phyloP scores from a whole-genome alignment of 176 grass and related monocot species.

The Carex parvula region DNA sequence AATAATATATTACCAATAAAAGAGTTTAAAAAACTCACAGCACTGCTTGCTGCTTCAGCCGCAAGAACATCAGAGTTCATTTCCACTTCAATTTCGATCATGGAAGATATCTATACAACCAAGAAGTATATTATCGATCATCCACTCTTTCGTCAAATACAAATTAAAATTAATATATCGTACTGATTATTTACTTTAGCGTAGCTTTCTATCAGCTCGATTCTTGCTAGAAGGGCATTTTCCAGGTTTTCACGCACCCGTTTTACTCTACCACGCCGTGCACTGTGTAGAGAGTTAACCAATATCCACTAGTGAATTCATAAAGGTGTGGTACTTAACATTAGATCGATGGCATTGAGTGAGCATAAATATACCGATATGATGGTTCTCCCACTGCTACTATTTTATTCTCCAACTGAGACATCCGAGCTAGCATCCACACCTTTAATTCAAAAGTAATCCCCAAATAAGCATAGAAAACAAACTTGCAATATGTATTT shows the following conservation, averaged over 20 bases:
- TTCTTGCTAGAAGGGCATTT: conserved; percentile 61
- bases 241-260: conserved; percentile 80
- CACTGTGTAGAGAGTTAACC: conserved; percentile 39
- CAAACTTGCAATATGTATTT: neutral
- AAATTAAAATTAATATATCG: neutral
- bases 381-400: conserved; percentile 82
- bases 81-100: conserved; percentile 99
- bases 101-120: conserved; percentile 72
- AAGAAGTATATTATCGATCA: conserved; percentile 12
- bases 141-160: conserved; percentile 9
- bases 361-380: conserved; percentile 58
- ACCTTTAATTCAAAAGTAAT: conserved; percentile 42
- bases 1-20: neutral
- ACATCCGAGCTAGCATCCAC: conserved; percentile 94
- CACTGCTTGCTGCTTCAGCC: conserved; percentile 82
- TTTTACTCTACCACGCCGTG: conserved; percentile 75
- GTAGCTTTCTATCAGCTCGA: conserved; percentile 88
- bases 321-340: neutral
- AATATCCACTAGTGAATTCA: conserved; percentile 17
- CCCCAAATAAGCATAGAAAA: neutral
- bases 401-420: conserved; percentile 98
- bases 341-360: neutral
- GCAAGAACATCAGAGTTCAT: conserved; percentile 92
- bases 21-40: conserved; percentile 40
- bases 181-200: conserved; percentile 63